Base-by-base conservation (phyloP, 2,329 filamentous ascomycete species). In the Alternaria ethzedia region DNA sequence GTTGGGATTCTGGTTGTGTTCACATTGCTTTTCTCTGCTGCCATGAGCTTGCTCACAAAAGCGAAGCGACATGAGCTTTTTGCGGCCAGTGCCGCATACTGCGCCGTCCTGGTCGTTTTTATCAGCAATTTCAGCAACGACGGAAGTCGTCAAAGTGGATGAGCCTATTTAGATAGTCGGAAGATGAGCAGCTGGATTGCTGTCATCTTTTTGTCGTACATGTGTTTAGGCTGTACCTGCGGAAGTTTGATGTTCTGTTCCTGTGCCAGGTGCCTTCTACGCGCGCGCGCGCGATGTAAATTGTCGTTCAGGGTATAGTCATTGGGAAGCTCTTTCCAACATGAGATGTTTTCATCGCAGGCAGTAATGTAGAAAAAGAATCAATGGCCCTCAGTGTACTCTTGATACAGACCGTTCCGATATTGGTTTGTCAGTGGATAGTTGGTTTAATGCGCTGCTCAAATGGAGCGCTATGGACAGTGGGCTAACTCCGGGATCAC, bases 1-100 rank as follows among this genome's bases (percentile, higher is more conserved):
- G 78, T 82, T 5, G 80, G 77, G 2, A 69, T 82, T 0, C 54
- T 83, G 11, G 77, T 82, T 3, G 78, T 82, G 0, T 82, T 82
- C 63, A 82, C 80, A 0, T 61, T 78, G 17, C 59, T 79, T 0
- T 79, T 79, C 43, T 72, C 68, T 1, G 75, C 76, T 0, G 75
- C 76, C 0, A 80, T 80, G 76, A 70, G 10, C 44, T 79, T 1
- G 20, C 30, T 80, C 41, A 80, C 77, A 0, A 77, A 73, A 26
- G 79, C 78, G 0, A 65, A 72, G 28, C 54, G 78, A 10, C 78
- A 80, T 52, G 78, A 80, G 50, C 59, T 81, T 0, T 81, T 80
- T 57, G 78, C 75, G 11, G 77, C 78, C 0, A 70, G 65, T 25
- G 78, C 79, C 4, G 79, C 77, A 0, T 80, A 80, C 58, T 79